phyloP scores from a whole-genome alignment of 352 stramenopile genomes.

The Albugo laibachii region DNA sequence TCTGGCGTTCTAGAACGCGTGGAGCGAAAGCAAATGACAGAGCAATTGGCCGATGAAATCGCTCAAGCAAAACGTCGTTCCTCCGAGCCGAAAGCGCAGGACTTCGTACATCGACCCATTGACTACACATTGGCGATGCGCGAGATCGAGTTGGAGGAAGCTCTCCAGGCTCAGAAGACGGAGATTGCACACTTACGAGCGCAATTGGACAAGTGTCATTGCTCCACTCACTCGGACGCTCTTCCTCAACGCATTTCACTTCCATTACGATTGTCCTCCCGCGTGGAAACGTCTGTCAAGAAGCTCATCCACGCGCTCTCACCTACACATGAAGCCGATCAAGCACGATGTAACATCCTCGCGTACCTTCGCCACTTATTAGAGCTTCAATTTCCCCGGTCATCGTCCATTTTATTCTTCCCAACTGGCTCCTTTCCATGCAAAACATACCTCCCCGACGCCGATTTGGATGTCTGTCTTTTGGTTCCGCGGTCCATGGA shows the following conservation, averaged over 20 bases:
- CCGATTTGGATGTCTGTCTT: slow-evolving; percentile 70
- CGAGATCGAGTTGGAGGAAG: no score
- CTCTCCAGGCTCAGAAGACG: no score
- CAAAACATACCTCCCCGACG: slow-evolving; percentile 79
- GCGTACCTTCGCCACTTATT: slow-evolving; percentile 44
- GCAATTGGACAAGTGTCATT: no score
- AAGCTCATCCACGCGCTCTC: slow-evolving; percentile 40
- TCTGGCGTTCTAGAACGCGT: slow-evolving; percentile 37
- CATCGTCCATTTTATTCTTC: slow-evolving; percentile 29
- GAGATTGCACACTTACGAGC: no score
- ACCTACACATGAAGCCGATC: slow-evolving; percentile 36
- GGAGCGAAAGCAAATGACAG: slow-evolving; percentile 58
- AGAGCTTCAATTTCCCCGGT: slow-evolving; percentile 23
- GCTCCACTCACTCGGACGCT: background rate
- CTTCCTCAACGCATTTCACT: background rate
- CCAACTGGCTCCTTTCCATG: slow-evolving; percentile 76
- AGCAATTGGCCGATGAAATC: slow-evolving; percentile 36
- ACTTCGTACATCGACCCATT: background rate
- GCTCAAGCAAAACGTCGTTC: slow-evolving; percentile 16
- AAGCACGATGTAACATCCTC: slow-evolving; percentile 36
- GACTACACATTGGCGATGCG: background rate
- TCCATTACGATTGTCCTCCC: background rate
- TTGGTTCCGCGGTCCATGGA: slow-evolving; percentile 64
- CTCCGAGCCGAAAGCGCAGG: slow-evolving; percentile 3
- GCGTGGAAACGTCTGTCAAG: slow-evolving; percentile 8